Evolutionary conservation across 768 basidiomycete genomes (phyloP).

Genomic region (Mycena kentingensis): DNA sequence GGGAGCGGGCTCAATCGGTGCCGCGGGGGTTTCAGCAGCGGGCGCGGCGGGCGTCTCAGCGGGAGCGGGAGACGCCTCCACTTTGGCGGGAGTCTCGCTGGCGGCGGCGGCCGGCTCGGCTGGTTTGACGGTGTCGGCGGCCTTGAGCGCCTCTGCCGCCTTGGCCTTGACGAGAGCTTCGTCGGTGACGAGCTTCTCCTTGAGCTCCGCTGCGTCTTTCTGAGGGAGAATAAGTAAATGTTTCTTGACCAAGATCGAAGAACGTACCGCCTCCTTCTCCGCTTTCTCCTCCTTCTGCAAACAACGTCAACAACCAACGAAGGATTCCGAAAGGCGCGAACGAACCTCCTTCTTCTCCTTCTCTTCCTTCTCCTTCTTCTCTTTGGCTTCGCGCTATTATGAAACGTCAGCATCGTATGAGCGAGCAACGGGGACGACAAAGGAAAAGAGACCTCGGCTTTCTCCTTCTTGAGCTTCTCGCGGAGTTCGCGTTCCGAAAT

Average conservation of each 20-base stretch:
- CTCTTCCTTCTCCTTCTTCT: slow-evolving; percentile 76
- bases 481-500: slow-evolving; percentile 80
- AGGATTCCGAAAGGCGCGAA: slow-evolving; percentile 3
- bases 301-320: slow-evolving; percentile 9
- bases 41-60: slow-evolving; percentile 38
- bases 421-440: slow-evolving; percentile 3
- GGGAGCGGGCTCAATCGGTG: slow-evolving; percentile 22
- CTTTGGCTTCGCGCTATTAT: slow-evolving; percentile 73
- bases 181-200: slow-evolving; percentile 61
- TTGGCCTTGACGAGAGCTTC: slow-evolving; percentile 58
- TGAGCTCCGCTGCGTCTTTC: slow-evolving; percentile 58
- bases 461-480: slow-evolving; percentile 84
- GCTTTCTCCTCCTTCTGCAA: slow-evolving; percentile 46
- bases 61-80: slow-evolving; percentile 27
- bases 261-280: slow-evolving; percentile 48
- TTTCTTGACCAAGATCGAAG: neutral
- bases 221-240: slow-evolving; percentile 17
- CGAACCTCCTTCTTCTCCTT: slow-evolving; percentile 61
- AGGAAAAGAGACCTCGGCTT: slow-evolving; percentile 48
- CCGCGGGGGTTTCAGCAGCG: slow-evolving; percentile 18
- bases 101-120: slow-evolving; percentile 39
- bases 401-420: slow-evolving; percentile 21
- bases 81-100: slow-evolving; percentile 6
- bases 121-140: slow-evolving; percentile 39
- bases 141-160: too few species aligned